Percentiles rank a stretch among this genome's conserved stretches.
Conservation (phyloP, 257 asterid species). For the Gentiana dahurica region DNA sequence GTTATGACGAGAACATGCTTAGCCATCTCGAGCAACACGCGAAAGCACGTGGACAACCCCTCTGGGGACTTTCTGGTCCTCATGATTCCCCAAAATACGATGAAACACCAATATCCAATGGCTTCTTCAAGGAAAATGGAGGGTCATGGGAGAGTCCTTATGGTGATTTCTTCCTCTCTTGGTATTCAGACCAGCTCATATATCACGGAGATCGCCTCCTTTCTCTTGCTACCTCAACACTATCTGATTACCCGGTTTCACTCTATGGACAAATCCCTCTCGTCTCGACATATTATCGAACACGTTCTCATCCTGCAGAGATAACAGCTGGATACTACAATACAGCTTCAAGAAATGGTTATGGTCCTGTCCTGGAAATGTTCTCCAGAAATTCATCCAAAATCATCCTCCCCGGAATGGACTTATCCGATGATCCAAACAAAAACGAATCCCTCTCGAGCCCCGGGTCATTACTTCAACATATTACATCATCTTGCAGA, state of each 20-base stretch:
- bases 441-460: conserved; percentile 32
- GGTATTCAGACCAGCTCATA: conserved; percentile 57
- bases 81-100: conserved; percentile 48
- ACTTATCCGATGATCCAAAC: conserved; percentile 39
- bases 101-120: conserved; percentile 33
- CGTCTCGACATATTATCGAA: conserved; percentile 34
- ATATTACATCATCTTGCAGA: conserved; percentile 37
- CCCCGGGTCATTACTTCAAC: conserved; percentile 45
- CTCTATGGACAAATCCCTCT: conserved; percentile 59
- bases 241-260: conserved; percentile 30
- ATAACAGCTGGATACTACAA: conserved; percentile 60
- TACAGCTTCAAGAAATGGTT: conserved; percentile 57
- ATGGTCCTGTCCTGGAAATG: conserved; percentile 33
- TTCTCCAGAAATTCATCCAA: conserved; percentile 49
- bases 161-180: conserved; percentile 73
- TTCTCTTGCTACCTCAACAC: conserved; percentile 53
- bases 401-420: conserved; percentile 57
- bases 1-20: conserved; percentile 65
- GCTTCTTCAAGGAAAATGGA: conserved; percentile 55
- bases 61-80: conserved; percentile 88
- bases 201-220: conserved; percentile 59
- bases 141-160: conserved; percentile 83
- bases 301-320: conserved; percentile 79
- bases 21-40: conserved; percentile 48
- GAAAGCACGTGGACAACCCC: conserved; percentile 41